Base-by-base conservation (phyloP, 2,329 filamentous ascomycete genomes). In the Colletotrichum melonis region DNA sequence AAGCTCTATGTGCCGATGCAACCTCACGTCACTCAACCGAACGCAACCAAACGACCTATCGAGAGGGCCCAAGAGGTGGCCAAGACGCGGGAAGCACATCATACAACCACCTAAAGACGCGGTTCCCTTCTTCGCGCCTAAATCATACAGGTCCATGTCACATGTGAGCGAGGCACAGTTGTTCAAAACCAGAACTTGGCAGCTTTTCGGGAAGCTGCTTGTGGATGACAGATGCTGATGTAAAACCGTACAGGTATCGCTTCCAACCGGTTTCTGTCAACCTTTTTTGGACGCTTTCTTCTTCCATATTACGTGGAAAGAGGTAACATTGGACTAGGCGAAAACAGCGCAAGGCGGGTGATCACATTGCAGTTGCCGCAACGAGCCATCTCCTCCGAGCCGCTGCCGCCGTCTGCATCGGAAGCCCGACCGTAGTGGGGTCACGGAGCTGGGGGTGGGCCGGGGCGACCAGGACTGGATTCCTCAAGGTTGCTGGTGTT, bases 141-240 rank as follows among this genome's bases (percentile, higher is more conserved):
- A 69, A 72, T 38, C 22, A 58, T 11, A n/a, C 5, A 16, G 58
- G 52, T 8, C 22, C 42, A 49, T 49, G 63, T 67, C 57, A 52
- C 56, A 62, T 72, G 57, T 24, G 26, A 42, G 14, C 16, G 24
- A 5, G 22, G 46, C 1, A 32, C n/a, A 38, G 56, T 19, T 7
- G 5, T 30, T 28, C 28, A 8, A 14, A 7, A n/a, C 46, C 28
- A 16, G 19, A 7, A 26, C 56, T 42, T 46, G 54, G 63, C 49
- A 9, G 56, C 14, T 9, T 7, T 30, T 38, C 16, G 58, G 32
- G 22, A 5, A 30, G n/a, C 38, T 26, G n/a, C 4, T 42, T 19
- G 24, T 14, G 24, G 56, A 70, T 73, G 67, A 73, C 67, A 73
- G 67, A 73, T 73, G 71, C 62, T 73, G 71, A 73, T 73, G 71